Evolutionary conservation across 208 protist species (phyloP), one percentile per base, ranked within the genome.

Genomic region (Crithidia bombi): DNA sequence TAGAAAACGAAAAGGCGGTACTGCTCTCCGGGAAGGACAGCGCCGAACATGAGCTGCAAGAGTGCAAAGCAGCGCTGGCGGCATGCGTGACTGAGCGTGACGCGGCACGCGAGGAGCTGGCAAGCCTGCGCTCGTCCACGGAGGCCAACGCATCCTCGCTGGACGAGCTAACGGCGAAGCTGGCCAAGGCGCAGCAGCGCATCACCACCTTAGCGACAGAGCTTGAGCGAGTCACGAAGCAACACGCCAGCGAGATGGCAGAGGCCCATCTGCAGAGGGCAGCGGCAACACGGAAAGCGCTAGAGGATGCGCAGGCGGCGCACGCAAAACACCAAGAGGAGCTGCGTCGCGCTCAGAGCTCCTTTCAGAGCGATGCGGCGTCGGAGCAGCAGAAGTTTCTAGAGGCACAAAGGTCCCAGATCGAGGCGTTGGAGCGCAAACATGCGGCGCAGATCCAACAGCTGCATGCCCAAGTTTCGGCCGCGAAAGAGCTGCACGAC

Each of bases 1-100:
- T 73, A n/a, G 68, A 80, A 33, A 80, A 75, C 41, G 75, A 80
- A 35, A 64, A 69, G 21, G 63, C 58, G 32, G 49, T 47, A 25
- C 58, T 76, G 0, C 21, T 26, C 3, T 54, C 70, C 0, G 38
- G 51, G 19, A 61, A 57, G 50, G 56, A 66, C 32, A 54, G 44
- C 5, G 52, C 57, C 15, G n/a, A 33, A 35, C 52, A 66, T 25
- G 63, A 70, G 56, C 62, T 76, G 44, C 51, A 47, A 46, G 62
- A 64, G 19, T 70, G 70, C 56, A 36, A 52, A 15, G 43, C 62
- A 19, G 33, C 55, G 3, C 64, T 75, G 19, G 5, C 33, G 5
- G 30, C 43, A 35, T 23, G 67, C 23, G 51, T 12, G 23, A 54
- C 61, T 1, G 59, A 68, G 39, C 73, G 54, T 10, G 66, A 72